A percentile compares a stretch with the other conserved stretches of the same genome.
Evolutionary conservation across 345 rosid species (phyloP).

Genomic region (Populus deltoides): DNA sequence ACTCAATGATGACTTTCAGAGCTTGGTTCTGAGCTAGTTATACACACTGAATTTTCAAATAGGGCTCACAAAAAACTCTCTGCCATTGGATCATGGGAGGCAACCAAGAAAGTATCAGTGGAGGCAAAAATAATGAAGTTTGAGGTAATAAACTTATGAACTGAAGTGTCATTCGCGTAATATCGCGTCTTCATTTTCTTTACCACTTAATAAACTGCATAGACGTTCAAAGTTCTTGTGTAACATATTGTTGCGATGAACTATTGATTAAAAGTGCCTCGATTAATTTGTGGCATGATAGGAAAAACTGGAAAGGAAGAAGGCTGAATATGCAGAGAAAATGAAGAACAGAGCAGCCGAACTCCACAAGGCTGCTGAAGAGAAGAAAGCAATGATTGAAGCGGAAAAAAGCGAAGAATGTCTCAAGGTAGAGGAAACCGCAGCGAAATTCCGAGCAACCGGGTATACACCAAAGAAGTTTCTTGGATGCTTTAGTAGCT

Average conservation of each 20-base stretch:
- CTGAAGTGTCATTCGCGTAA: background rate
- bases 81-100: conserved; percentile 60
- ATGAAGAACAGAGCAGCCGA: conserved; percentile 56
- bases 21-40: background rate
- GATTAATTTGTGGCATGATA: conserved; percentile 5
- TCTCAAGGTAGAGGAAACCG: conserved; percentile 47
- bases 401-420: conserved; percentile 44
- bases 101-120: conserved; percentile 45
- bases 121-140: conserved; percentile 49
- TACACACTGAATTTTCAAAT: conserved; percentile 5
- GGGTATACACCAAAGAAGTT: conserved; percentile 44
- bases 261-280: background rate
- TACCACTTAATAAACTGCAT: background rate
- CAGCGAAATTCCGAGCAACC: conserved; percentile 42
- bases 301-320: conserved; percentile 64
- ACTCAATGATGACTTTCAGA: background rate
- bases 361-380: conserved; percentile 58
- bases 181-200: background rate
- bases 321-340: conserved; percentile 51
- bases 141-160: conserved; percentile 47
- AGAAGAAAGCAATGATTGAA: conserved; percentile 53
- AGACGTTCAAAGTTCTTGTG: background rate
- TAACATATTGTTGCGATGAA: background rate
- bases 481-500: conserved; percentile 40
- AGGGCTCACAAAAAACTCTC: conserved; percentile 63